Conservation (phyloP, 1,139 yeast species). For the Torulaspora globosa region DNA sequence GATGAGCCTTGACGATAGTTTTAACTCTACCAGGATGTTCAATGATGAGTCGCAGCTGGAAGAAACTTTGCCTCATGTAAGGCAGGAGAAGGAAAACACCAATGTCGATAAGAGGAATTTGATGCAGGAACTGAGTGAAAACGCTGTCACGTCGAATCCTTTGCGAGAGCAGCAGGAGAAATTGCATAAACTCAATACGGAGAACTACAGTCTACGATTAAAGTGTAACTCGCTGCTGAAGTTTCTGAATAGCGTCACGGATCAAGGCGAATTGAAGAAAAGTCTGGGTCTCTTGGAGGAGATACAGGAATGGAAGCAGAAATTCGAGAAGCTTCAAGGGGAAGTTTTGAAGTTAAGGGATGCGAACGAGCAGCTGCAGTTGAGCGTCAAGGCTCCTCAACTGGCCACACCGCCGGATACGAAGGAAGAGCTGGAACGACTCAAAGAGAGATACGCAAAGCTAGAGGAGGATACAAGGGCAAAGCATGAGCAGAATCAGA, state of each 20-base stretch:
- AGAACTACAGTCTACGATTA: constrained; percentile 59
- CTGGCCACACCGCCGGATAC: background rate
- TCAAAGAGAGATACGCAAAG: constrained; percentile 5
- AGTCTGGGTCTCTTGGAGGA: constrained; percentile 24
- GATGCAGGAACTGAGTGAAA: constrained; percentile 24
- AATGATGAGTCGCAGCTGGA: constrained; percentile 35
- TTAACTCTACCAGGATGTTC: constrained; percentile 28
- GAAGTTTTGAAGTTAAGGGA: constrained; percentile 26
- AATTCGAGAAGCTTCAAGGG: constrained; percentile 17
- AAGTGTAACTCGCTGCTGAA: constrained; percentile 53
- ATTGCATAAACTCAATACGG: constrained; percentile 49
- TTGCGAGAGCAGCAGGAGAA: constrained; percentile 54
- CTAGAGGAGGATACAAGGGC: constrained; percentile 5
- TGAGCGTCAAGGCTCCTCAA: constrained; percentile 3
- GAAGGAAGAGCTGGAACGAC: constrained; percentile 4
- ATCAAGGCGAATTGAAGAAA: constrained; percentile 31
- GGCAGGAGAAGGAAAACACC: constrained; percentile 4
- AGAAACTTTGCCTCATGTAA: constrained; percentile 32
- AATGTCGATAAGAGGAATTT: constrained; percentile 14
- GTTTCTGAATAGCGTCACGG: constrained; percentile 41
- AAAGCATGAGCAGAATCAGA: constrained; percentile 10
- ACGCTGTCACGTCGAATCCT: constrained; percentile 42
- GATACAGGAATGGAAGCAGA: constrained; percentile 24
- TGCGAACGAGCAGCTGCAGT: constrained; percentile 17
- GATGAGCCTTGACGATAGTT: constrained; percentile 24